Percentiles rank a stretch among this genome's conserved stretches.
Evolutionary conservation across 2,329 filamentous ascomycete species (phyloP).

Genomic region (Triangularia setosa): DNA sequence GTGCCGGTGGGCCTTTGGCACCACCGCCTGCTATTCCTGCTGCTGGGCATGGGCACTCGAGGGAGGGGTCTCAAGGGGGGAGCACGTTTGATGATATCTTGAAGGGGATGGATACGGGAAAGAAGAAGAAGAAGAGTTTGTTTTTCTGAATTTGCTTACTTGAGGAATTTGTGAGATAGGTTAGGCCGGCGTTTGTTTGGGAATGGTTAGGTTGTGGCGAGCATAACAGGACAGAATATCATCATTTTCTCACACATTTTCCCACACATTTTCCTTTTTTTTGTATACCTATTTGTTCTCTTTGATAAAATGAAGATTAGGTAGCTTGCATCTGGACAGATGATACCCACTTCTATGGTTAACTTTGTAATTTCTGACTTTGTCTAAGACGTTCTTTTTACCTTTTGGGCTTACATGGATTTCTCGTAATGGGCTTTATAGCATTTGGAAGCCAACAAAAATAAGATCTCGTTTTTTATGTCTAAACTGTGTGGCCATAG

Average conservation of each 20-base stretch:
- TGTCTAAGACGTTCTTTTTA: not conserved
- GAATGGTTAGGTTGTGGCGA: not conserved
- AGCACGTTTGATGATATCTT: slow-evolving; percentile 38
- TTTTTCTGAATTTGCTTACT: slow-evolving; percentile 24
- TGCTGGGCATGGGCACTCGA: not conserved
- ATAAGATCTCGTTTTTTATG: no score
- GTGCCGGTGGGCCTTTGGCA: not conserved
- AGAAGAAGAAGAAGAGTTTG: slow-evolving; percentile 31
- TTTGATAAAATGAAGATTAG: not conserved
- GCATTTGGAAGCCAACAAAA: not conserved
- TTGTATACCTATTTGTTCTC: not conserved
- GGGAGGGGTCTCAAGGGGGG: slow-evolving; percentile 10
- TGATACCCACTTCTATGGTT: slow-evolving; percentile 14
- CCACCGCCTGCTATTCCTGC: not conserved
- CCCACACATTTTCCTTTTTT: not conserved
- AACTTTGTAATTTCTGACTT: not conserved
- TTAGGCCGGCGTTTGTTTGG: not conserved
- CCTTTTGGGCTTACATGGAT: not conserved
- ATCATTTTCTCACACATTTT: not conserved
- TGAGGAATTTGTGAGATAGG: not conserved
- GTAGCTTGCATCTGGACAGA: slow-evolving; percentile 15
- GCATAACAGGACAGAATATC: not conserved
- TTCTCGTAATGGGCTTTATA: not conserved
- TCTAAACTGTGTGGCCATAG: no score
- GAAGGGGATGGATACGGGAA: slow-evolving; percentile 32